Percentiles rank a stretch among this genome's conserved stretches.
Evolutionary conservation across 345 rosid species (phyloP).

Genomic region (Eucalyptus urophylla): DNA sequence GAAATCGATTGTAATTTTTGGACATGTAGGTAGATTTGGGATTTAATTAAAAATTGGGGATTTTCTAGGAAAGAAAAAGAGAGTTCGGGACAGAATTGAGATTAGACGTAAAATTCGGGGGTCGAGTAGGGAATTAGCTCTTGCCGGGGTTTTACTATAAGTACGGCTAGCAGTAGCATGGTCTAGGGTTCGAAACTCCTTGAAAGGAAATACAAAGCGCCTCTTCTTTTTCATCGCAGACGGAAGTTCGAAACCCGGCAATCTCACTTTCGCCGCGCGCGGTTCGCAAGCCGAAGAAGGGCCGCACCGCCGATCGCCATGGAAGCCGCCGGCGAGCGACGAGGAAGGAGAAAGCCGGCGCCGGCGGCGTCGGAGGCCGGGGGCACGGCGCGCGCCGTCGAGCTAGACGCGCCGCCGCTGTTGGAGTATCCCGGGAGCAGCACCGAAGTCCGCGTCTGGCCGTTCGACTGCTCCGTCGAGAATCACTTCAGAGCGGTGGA

Average conservation of each 20-base stretch:
- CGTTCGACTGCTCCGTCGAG: conserved; percentile 53
- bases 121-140: not conserved
- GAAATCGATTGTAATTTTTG: not conserved
- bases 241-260: not conserved
- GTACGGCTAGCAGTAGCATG: not conserved
- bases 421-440: not conserved
- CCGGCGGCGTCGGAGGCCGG: not conserved
- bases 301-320: not conserved
- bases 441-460: conserved; percentile 23
- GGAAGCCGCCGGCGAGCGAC: not conserved
- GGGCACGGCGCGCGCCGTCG: no score
- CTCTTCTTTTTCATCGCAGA: not conserved
- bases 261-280: not conserved
- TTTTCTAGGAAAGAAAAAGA: not conserved
- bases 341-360: not conserved
- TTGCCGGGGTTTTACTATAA: not conserved
- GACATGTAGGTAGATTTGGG: not conserved
- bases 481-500: conserved; percentile 55
- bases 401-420: not conserved
- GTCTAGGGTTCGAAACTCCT: not conserved
- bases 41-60: not conserved
- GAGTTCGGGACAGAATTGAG: not conserved
- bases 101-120: not conserved
- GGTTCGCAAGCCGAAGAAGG: not conserved
- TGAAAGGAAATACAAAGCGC: not conserved